Base-by-base conservation (phyloP, 2,329 filamentous ascomycete species). In the Pyrenochaeta sp. region DNA sequence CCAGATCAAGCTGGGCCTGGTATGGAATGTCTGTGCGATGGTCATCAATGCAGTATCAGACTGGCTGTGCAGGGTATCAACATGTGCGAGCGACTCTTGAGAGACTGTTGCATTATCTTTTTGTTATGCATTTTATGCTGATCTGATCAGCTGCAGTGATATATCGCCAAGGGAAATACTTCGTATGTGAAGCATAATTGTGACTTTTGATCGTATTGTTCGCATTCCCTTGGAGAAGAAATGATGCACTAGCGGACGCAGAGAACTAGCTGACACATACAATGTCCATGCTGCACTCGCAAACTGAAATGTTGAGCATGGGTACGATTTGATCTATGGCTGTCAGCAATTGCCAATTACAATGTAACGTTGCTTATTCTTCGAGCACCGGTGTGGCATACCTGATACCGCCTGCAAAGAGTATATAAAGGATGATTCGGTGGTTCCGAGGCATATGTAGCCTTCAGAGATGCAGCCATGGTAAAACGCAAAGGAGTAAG, bases 271-370 rank as follows among this genome's bases (percentile, higher is more conserved):
- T 68, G 42, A 72, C 63, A 30, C 63, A 67, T 21, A 68, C 62
- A 41, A 72, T 72, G 4, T 66, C 68, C 2, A 72, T 41, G 36
- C 60, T 65, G 44, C 69, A 71, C 48, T 72, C 69, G n/a, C 68
- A 61, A 7, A 71, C 60, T 11, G 67, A 63, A 21, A 69, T 42
- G 15, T 65, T 64, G 4, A 71, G 61, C 18, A 49, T 59, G 4
- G 61, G 56, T 15, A 68, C 68, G 21, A 39, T 51, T 48, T 60
- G 15, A 43, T 61, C 67, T 71, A 12, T 27, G 2, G 17, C 27
- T 30, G 45, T 50, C n/a, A 50, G 50, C 27, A 14, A 12, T 29
- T 12, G n/a, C n/a, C n/a, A n/a, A n/a, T n/a, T n/a, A n/a, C n/a
- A n/a, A n/a, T n/a, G n/a, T n/a, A n/a, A n/a, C n/a, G n/a, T n/a